Evolutionary conservation across 1,284 basidiomycete species (phyloP), one percentile per base, ranked within the genome.

Genomic region (Cryptococcus hybrid): DNA sequence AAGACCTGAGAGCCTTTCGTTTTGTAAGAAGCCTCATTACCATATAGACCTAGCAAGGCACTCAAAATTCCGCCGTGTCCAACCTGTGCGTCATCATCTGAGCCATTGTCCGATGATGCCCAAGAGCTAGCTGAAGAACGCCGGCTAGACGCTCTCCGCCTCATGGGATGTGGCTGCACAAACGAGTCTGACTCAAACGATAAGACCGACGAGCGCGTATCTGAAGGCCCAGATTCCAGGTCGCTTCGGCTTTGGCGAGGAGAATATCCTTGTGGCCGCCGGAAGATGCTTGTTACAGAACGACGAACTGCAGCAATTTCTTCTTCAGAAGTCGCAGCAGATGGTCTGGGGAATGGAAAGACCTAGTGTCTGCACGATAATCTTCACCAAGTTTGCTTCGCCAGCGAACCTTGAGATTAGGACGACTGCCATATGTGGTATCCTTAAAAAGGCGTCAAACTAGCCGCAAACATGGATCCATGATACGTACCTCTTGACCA

Each of bases 1-100:
- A 15, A 51, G 42, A n/a, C 34, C 52, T 51, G 7, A 60, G 7
- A 5, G 49, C 42, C 15, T 51, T 53, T 37, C 38, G 18, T 7
- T 58, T 37, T 48, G 11, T 51, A 46, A 8, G 9, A 13, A 4
- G 13, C 37, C 3, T 60, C 56, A 7, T 50, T 42, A 8, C 58
- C 40, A 34, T 60, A 60, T 12, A 63, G 39, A 1, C 62, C 54
- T 7, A 63, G 45, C 8, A 63, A 38, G n/a, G 59, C 55, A 44
- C 58, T 56, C 9, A 63, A 40, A 7, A 63, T 59, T 5, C 62
- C 62, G 5, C 48, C 37, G 3, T 46, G 30, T 13, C 24, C 42
- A 7, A 49, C 40, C 3, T 42, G 38, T 9, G 5, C 48, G 34
- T 55, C 61, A 18, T 57, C 57, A 3, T 56, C 60, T 3, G 43